phyloP scores from a whole-genome alignment of 768 basidiomycete species.

The Grammothele lineata region DNA sequence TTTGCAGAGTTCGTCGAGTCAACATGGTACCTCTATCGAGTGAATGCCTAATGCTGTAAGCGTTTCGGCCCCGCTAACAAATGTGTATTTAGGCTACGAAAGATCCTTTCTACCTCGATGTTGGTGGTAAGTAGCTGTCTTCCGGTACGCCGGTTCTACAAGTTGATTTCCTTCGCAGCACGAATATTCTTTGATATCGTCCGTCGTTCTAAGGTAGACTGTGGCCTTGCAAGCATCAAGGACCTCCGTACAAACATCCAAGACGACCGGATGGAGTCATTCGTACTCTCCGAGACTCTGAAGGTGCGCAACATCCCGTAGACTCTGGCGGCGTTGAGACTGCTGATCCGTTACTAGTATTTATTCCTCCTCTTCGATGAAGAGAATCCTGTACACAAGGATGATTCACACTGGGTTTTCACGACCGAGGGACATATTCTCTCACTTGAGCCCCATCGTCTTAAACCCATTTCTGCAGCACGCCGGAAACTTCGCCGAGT shows the following conservation, averaged over 20 bases:
- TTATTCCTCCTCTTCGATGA: constrained; percentile 91
- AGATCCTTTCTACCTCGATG: constrained; percentile 89
- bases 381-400: constrained; percentile 64
- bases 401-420: constrained; percentile 86
- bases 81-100: constrained; percentile 84
- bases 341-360: constrained; percentile 51
- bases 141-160: not conserved
- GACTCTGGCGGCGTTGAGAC: too few relatives aligned
- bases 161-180: constrained; percentile 35
- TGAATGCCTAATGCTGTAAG: constrained; percentile 34
- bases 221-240: constrained; percentile 79
- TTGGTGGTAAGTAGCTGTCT: constrained; percentile 42
- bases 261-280: constrained; percentile 97
- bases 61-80: too few relatives aligned
- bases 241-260: constrained; percentile 74
- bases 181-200: constrained; percentile 74
- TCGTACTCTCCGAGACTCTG: constrained; percentile 88
- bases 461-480: constrained; percentile 53
- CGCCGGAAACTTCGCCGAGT: constrained; percentile 58
- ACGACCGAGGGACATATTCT: constrained; percentile 95
- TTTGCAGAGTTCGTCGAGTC: constrained; percentile 90
- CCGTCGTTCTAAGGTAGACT: constrained; percentile 72
- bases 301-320: constrained; percentile 50
- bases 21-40: constrained; percentile 93
- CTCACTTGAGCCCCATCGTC: constrained; percentile 49